These are phyloP conservation scores for Camellia sinensis DNA, from an alignment of 148 eudicot species.

Conservation along the genomic window DNA sequence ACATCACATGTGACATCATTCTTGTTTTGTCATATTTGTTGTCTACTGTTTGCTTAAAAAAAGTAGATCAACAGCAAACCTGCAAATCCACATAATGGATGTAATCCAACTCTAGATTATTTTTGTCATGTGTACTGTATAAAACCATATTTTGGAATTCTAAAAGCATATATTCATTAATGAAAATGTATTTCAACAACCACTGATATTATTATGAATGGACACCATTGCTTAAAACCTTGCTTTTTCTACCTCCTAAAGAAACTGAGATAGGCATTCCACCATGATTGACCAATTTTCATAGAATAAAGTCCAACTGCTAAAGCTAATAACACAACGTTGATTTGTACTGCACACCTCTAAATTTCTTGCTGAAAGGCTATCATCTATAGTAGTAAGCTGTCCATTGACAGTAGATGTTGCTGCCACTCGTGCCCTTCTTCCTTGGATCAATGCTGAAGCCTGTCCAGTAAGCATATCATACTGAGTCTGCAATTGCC, in stretches of 20 bases:
- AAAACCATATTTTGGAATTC: background rate
- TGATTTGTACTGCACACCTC: constrained; percentile 49
- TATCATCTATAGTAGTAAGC: constrained; percentile 72
- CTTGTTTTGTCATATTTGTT: no score
- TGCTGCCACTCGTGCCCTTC: constrained; percentile 85
- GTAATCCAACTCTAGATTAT: background rate
- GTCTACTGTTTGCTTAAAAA: no score
- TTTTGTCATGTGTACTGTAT: background rate
- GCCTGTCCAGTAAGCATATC: constrained; percentile 91
- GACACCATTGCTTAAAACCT: background rate
- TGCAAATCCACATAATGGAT: background rate
- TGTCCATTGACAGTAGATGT: constrained; percentile 82
- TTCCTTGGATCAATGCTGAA: constrained; percentile 87
- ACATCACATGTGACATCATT: no score
- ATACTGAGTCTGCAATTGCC: constrained; percentile 79
- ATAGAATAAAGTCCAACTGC: background rate
- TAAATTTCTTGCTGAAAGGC: constrained; percentile 79
- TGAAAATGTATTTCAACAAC: background rate
- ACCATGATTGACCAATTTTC: background rate
- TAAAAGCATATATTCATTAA: background rate
- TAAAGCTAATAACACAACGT: background rate
- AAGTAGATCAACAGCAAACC: no score
- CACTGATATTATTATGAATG: background rate
- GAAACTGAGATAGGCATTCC: background rate
- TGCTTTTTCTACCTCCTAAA: background rate